Evolutionary conservation across 345 rosid genomes (phyloP).

Genomic region (Aquilaria yunnanensis): DNA sequence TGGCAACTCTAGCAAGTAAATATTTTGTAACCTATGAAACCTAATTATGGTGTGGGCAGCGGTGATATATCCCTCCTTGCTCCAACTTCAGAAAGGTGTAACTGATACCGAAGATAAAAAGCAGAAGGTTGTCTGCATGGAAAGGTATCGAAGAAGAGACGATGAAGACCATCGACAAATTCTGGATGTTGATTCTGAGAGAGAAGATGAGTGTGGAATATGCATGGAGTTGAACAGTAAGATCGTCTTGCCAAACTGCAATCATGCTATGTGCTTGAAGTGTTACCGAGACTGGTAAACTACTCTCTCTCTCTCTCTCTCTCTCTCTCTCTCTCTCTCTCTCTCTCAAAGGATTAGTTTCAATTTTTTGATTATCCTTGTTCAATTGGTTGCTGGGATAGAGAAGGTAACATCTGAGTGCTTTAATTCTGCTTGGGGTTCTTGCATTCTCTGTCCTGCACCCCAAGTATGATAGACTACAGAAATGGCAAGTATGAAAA

Average conservation of each 20-base stretch:
- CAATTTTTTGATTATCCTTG: neutral
- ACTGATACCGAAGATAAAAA: constrained; percentile 54
- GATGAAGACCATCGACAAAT: constrained; percentile 26
- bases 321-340: neutral
- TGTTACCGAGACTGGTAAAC: constrained; percentile 61
- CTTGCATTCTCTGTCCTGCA: neutral
- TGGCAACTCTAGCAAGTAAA: too few relatives aligned
- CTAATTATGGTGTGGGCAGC: constrained; percentile 28
- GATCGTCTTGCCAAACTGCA: constrained; percentile 58
- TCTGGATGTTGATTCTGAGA: constrained; percentile 39
- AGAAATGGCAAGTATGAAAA: too few relatives aligned
- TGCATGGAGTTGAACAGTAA: constrained; percentile 62
- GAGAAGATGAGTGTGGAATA: constrained; percentile 72
- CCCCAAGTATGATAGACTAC: neutral
- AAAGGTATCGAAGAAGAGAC: constrained; percentile 48
- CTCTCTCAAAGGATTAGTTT: neutral
- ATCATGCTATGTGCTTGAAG: constrained; percentile 60
- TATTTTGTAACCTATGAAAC: constrained; percentile 5
- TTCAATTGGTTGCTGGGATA: neutral
- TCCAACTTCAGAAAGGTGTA: constrained; percentile 54
- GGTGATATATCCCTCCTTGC: constrained; percentile 56
- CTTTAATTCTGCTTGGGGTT: neutral
- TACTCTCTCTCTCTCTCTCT: constrained; percentile 11
- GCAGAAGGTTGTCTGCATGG: constrained; percentile 48
- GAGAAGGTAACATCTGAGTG: neutral